A percentile compares a stretch with the other conserved stretches of the same genome.
These are phyloP conservation scores for Penicillium daleae DNA, from an alignment of 495 filamentous ascomycete genomes.

Conservation along the genomic window DNA sequence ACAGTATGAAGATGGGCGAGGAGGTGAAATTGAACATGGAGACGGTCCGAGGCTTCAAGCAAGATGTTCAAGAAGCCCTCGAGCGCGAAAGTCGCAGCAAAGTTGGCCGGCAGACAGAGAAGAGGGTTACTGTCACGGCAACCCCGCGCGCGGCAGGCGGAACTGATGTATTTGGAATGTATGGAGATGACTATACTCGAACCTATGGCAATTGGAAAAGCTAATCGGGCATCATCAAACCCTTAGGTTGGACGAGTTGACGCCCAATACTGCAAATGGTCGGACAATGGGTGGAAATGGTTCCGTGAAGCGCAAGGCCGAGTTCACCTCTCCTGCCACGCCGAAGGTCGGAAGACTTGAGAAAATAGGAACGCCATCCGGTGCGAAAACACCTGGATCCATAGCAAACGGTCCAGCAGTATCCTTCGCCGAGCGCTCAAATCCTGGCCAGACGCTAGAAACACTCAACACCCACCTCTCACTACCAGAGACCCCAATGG, in stretches of 20 bases:
- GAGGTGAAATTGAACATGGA: slow-evolving; percentile 71
- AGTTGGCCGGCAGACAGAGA: slow-evolving; percentile 61
- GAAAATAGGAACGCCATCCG: slow-evolving; percentile 37
- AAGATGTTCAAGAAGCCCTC: slow-evolving; percentile 80
- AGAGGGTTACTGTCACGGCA: slow-evolving; percentile 55
- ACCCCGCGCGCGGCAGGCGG: slow-evolving; percentile 67
- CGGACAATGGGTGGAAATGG: slow-evolving; percentile 51
- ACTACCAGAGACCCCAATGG: slow-evolving; percentile 68
- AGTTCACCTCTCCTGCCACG: slow-evolving; percentile 59
- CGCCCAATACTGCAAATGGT: slow-evolving; percentile 68
- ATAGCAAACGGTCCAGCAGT: slow-evolving; percentile 35
- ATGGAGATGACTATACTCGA: slow-evolving; percentile 29
- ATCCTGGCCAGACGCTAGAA: slow-evolving; percentile 80
- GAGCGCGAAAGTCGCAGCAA: slow-evolving; percentile 71
- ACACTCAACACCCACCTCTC: slow-evolving; percentile 78
- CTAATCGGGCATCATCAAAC: background rate
- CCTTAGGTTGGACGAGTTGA: slow-evolving; percentile 73
- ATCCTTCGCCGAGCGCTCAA: slow-evolving; percentile 70
- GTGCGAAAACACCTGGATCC: slow-evolving; percentile 29
- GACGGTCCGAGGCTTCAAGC: slow-evolving; percentile 75
- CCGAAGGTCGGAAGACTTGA: slow-evolving; percentile 54
- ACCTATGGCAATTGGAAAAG: background rate
- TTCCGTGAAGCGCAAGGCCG: slow-evolving; percentile 64
- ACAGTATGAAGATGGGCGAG: slow-evolving; percentile 90
- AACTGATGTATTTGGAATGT: slow-evolving; percentile 85